Base-by-base conservation (phyloP, 352 stramenopile species). In the Phytophthora hybrid region DNA sequence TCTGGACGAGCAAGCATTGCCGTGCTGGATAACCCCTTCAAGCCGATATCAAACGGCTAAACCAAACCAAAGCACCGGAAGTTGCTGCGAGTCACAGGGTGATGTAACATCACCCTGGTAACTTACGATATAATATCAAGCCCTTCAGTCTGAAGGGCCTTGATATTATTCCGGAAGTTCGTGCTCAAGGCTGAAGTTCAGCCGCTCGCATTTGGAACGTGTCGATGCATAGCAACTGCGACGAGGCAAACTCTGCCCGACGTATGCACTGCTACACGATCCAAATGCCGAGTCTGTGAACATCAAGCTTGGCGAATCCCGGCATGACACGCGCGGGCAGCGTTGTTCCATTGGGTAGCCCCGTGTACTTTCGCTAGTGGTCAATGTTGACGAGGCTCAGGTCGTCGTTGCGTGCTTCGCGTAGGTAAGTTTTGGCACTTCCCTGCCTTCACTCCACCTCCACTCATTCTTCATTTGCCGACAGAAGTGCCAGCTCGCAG, bases 301-400 rank as follows among this genome's bases (percentile, higher is more conserved):
- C 37, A 14, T 46, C 37, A n/a, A 46, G 37, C 37, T 46, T 46
- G 37, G 37, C 37, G 37, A 41, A 13, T 41, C 34, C 53, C 29
- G 44, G 23, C 54, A 52, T 78, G 66, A 78, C 71, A 52, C 47
- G 66, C 49, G 23, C 32, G 5, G 11, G 14, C 41, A 3, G 18
- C 23, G 49, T 32, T 4, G 32, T 32, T n/a, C 58, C 23, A 78
- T 78, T 78, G 71, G 65, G 23, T 74, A 59, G 64, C 44, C 59
- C 14, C 9, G 69, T 69, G 59, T 26, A 39, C 41, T 74, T 66
- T 74, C 59, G 53, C 59, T 60, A 71, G 64, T 34, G 32, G 69
- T 6, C 60, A 39, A 66, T 66, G 41, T 65, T 54, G 47, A 31
- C 31, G 55, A 63, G 66, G 23, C 18, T 32, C 64, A 66, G 41